Evolutionary conservation across 1,284 basidiomycete genomes (phyloP), one percentile per base, ranked within the genome.

Genomic region (Pyrrhoderma noxium): DNA sequence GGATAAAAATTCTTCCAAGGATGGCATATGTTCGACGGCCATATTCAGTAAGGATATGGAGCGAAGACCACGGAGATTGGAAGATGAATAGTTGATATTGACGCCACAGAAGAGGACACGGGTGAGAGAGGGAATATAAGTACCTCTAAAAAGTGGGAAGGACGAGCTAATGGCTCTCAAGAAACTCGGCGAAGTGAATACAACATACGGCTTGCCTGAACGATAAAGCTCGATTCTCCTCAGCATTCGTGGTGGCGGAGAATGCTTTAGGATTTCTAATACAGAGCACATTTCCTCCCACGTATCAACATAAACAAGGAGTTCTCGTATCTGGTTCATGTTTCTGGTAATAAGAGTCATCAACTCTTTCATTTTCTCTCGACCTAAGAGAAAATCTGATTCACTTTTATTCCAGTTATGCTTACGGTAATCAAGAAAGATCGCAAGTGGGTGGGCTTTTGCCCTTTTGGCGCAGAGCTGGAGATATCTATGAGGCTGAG

Each of bases 161-260:
- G 49, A 45, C n/a, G 31, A 23, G 13, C 9, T 11, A 16, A 47
- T 9, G 7, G 23, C 36, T 25, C n/a, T 9, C 11, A 45, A 36
- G 9, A 47, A 16, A 2, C 11, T 34, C 19, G 9, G 37, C 19
- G 23, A 14, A 27, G 37, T 73, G 27, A 70, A 59, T 65, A 73
- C 73, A 18, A 73, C 60, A 56, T 72, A 73, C 41, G 72, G 70
- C 19, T 61, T 49, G 13, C 74, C 75, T 13, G 65, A 64, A 25
- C 80, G 73, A 62, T 82, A 79, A 21, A 86, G 62, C 62, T 83
- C 82, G 54, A 85, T 65, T 19, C 74, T 73, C 54, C 79, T 70
- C 22, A 86, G 64, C 44, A 70, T 65, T 7, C 71, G 67, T 14
- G 61, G 55, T 2, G 67, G 64, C 2, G 70, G 70, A 1, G 66